phyloP scores from a whole-genome alignment of 2,329 filamentous ascomycete genomes.

The Diaporthe aspalathi region DNA sequence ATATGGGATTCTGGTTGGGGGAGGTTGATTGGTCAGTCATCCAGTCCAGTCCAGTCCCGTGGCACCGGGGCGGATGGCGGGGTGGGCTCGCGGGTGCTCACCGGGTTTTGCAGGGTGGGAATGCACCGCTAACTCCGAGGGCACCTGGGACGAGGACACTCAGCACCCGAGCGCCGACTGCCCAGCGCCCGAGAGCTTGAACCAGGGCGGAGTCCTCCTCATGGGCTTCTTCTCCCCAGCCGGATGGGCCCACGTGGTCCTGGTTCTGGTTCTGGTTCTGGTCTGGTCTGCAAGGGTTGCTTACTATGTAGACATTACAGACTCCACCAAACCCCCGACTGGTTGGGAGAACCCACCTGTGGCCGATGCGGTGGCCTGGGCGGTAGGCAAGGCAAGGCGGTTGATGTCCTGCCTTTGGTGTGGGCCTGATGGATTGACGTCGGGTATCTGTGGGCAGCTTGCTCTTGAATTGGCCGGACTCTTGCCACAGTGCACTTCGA shows the following conservation, averaged over 20 bases:
- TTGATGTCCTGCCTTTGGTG: neutral
- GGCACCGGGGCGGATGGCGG: neutral
- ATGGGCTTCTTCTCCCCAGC: neutral
- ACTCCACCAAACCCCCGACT: constrained; percentile 4
- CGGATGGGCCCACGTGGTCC: neutral
- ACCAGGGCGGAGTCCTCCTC: neutral
- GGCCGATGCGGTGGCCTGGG: neutral
- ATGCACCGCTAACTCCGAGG: neutral
- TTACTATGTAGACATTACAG: too few relatives aligned
- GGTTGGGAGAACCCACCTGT: constrained; percentile 3
- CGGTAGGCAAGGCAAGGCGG: neutral
- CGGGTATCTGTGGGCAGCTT: neutral
- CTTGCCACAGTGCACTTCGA: neutral
- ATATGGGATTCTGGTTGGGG: neutral
- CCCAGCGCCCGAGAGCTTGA: neutral
- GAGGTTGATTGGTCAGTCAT: constrained; percentile 14
- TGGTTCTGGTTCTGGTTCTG: neutral
- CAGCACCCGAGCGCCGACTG: constrained; percentile 15
- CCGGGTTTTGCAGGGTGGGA: neutral
- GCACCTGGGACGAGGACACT: neutral
- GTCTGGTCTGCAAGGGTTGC: neutral
- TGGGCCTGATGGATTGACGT: neutral
- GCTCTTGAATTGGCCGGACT: constrained; percentile 3
- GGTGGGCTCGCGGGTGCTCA: neutral
- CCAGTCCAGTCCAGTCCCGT: neutral